These are phyloP conservation scores for Oryza meyeriana DNA, from an alignment of 176 grass and related monocot genomes.

Conservation along the genomic window DNA sequence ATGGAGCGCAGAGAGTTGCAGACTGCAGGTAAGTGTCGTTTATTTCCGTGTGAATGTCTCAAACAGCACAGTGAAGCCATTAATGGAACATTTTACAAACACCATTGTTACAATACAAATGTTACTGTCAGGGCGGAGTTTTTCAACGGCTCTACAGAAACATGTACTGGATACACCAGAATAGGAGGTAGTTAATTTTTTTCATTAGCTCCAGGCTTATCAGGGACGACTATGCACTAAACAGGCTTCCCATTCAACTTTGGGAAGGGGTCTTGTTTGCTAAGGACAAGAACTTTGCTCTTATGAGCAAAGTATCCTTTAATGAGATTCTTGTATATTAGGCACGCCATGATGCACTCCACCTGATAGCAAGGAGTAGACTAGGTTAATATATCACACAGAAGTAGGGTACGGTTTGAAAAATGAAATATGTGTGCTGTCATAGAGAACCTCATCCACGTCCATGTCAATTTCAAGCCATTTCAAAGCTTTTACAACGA, in stretches of 20 bases:
- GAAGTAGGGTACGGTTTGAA: not conserved
- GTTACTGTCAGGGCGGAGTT: not conserved
- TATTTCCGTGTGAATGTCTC: not conserved
- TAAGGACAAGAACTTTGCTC: constrained; percentile 94
- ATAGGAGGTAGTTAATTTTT: not conserved
- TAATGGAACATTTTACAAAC: constrained; percentile 19
- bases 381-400: not conserved
- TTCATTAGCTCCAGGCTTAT: not conserved
- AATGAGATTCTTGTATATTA: constrained; percentile 89
- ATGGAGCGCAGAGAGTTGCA: not conserved
- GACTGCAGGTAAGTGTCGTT: not conserved
- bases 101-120: not conserved
- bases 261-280: constrained; percentile 92
- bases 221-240: constrained; percentile 18
- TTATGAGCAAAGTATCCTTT: constrained; percentile 96
- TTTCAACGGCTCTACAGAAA: not conserved
- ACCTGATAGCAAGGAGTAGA: constrained; percentile 37
- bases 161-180: not conserved
- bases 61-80: not conserved
- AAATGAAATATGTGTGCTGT: not conserved
- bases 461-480: constrained; percentile 96
- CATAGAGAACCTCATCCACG: constrained; percentile 64
- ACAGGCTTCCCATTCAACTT: constrained; percentile 85
- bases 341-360: constrained; percentile 84
- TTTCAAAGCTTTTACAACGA: constrained; percentile 68